Conservation (phyloP, 176 grass and related monocot genomes). For the Cenchrus americanus region DNA sequence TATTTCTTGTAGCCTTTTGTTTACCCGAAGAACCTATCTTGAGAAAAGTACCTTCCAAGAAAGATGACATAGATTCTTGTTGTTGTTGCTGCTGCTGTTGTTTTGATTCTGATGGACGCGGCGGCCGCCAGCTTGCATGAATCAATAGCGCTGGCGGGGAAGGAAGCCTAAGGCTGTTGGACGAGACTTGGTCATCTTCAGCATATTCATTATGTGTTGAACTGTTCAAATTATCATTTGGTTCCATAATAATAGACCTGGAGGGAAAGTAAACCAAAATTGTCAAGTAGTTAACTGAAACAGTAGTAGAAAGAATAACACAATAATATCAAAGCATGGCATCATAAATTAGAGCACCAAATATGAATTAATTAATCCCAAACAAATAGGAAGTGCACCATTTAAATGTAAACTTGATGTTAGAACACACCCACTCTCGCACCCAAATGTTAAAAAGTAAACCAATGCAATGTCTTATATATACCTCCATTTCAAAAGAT, state of each 20-base stretch:
- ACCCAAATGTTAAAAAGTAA: background rate
- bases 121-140: too few species aligned
- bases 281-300: background rate
- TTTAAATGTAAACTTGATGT: background rate
- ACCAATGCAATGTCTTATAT: background rate
- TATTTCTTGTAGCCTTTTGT: conserved; percentile 43
- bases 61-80: conserved; percentile 22
- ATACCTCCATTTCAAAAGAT: background rate
- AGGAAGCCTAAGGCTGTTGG: too few species aligned
- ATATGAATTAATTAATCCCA: background rate
- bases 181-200: too few species aligned
- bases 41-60: conserved; percentile 32
- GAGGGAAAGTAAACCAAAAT: background rate
- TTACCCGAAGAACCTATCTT: conserved; percentile 11
- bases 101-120: background rate
- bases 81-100: background rate
- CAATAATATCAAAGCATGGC: background rate
- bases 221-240: too few species aligned
- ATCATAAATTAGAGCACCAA: background rate
- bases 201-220: too few species aligned
- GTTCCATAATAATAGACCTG: background rate
- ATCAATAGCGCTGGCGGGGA: too few species aligned
- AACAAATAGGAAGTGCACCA: background rate
- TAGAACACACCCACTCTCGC: background rate
- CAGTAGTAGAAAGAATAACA: background rate